Base-by-base conservation (phyloP, 441 rosid species). In the Pelargonium exstipulatum region DNA sequence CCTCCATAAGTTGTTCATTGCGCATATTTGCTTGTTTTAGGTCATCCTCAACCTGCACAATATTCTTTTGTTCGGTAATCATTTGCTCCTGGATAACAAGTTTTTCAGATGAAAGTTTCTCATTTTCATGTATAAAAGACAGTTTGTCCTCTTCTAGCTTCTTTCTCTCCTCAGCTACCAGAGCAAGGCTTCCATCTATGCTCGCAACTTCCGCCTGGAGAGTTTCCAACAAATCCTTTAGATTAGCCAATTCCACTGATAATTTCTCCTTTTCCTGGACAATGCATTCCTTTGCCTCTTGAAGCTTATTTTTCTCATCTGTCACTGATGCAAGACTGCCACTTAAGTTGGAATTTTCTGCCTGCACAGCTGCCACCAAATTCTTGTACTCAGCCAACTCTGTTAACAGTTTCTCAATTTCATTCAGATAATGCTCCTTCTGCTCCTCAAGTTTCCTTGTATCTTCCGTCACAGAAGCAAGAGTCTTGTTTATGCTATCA, bases 341-440 rank as follows among this genome's bases (percentile, higher is more conserved):
- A 74, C 73, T 85, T 37, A 80, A 74, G 72, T 79, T 73, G 40
- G 83, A 77, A 66, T 67, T 82, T 70, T 92, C 94, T 35, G 42
- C 77, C 81, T 79, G 87, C 74, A 86, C 86, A 78, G 87, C 74
- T 73, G 81, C 87, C 67, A 83, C 37, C 74, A 80, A 61, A 70
- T 60, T 83, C 80, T 84, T 82, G 84, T 82, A 80, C 57, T 84
- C 85, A 75, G 82, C 84, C 73, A 89, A 75, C 75, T 95, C 95
- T 68, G 67, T 72, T 69, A 66, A 69, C 68, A 95, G 72, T 76
- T 79, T 85, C 79, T 86, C 91, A 78, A 81, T 84, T 76, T 89
- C 87, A 53, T 57, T 71, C 66, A 79, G 71, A 37, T 62, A 69
- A 48, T 62, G 72, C 69, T 75, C 68, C 60, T 82, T 87, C 77